Evolutionary conservation across 179 eudicot species (phyloP).

Genomic region (Beta lomatogona): DNA sequence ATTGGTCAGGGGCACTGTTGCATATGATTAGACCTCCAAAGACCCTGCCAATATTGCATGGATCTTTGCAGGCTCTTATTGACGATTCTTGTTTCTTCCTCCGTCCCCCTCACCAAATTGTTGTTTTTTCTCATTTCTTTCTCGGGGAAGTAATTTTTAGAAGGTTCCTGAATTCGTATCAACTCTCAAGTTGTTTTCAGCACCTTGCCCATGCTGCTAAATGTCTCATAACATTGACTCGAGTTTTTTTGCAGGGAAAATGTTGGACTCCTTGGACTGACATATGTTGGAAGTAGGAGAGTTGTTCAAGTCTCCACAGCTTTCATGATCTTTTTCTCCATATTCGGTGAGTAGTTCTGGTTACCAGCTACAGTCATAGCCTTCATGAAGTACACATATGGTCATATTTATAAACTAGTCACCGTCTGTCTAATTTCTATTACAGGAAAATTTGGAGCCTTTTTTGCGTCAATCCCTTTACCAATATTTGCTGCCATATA

Average conservation of each 20-base stretch:
- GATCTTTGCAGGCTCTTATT: background rate
- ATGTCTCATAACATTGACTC: conserved; percentile 1
- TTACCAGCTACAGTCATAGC: background rate
- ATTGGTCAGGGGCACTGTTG: background rate
- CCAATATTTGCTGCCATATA: conserved; percentile 93
- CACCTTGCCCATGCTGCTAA: background rate
- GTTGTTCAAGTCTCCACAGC: conserved; percentile 86
- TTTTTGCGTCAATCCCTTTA: conserved; percentile 86
- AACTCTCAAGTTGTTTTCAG: background rate
- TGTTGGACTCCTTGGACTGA: conserved; percentile 91
- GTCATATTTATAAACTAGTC: background rate
- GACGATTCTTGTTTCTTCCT: too few relatives aligned
- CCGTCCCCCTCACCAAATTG: too few relatives aligned
- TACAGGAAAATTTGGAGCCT: conserved; percentile 95
- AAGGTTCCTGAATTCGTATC: background rate
- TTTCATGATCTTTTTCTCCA: conserved; percentile 95
- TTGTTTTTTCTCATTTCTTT: too few relatives aligned
- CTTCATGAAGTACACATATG: background rate
- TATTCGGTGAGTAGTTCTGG: conserved; percentile 60
- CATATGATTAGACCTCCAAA: background rate
- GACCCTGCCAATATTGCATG: background rate
- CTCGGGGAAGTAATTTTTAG: background rate
- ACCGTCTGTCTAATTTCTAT: conserved; percentile 8
- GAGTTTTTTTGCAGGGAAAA: conserved; percentile 64
- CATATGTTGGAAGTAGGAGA: conserved; percentile 95